Conservation (phyloP, 148 eudicot genomes). For the Vaccinium macrocarpon region DNA sequence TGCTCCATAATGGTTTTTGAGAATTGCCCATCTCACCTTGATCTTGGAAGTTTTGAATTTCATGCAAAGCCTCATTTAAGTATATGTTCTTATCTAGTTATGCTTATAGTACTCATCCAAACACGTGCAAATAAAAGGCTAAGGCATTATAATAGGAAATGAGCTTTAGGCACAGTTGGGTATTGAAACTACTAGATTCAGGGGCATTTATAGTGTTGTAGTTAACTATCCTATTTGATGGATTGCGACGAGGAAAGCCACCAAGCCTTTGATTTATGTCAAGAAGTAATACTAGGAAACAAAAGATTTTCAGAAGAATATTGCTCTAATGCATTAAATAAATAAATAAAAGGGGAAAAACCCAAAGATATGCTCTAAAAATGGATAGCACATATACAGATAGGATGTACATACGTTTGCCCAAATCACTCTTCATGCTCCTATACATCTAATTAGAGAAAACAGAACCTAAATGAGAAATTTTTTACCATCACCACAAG, state of each 20-base stretch:
- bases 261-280: neutral
- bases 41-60: neutral
- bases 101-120: neutral
- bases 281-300: too few relatives aligned
- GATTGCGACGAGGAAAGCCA: constrained; percentile 13
- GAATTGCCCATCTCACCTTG: neutral
- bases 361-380: neutral
- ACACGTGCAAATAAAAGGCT: neutral
- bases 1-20: neutral
- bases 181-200: neutral
- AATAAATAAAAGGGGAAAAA: neutral
- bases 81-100: neutral
- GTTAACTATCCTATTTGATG: constrained; percentile 14
- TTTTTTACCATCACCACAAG: neutral
- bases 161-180: constrained; percentile 1
- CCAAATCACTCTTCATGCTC: constrained; percentile 64
- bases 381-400: neutral
- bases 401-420: constrained; percentile 32
- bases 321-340: too few relatives aligned
- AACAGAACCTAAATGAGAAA: neutral
- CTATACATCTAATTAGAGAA: constrained; percentile 64
- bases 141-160: neutral
- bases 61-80: neutral
- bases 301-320: too few relatives aligned
- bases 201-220: neutral